phyloP scores from a whole-genome alignment of 1,284 basidiomycete genomes.

The Neolentinus lepideus region DNA sequence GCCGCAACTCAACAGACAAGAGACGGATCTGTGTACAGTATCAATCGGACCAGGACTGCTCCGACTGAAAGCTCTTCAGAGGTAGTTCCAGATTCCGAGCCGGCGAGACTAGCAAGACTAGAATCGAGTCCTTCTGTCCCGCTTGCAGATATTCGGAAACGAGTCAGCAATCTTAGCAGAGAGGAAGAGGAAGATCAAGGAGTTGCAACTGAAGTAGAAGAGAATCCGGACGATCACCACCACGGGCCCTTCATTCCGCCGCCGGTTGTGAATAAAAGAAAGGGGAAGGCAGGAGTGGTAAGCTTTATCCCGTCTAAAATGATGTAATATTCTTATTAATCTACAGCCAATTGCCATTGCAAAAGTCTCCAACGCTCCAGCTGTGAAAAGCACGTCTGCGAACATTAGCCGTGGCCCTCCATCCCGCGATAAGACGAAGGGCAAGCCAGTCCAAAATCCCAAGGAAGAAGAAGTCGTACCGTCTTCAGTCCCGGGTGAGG shows the following conservation, averaged over 20 bases:
- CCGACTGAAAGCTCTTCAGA: conserved; percentile 22
- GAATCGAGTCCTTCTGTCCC: neutral
- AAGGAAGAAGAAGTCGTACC: conserved; percentile 19
- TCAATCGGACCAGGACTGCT: conserved; percentile 7
- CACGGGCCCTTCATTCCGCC: neutral
- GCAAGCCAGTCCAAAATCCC: neutral
- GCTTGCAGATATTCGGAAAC: neutral
- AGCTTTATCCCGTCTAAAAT: too few relatives aligned
- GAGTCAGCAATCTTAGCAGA: too few relatives aligned
- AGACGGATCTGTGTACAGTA: neutral
- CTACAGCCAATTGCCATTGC: too few relatives aligned
- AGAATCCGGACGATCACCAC: too few relatives aligned
- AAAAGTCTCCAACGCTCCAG: too few relatives aligned
- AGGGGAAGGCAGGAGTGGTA: conserved; percentile 4
- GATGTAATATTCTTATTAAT: too few relatives aligned
- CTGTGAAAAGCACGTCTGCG: too few relatives aligned
- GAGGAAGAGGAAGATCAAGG: too few relatives aligned
- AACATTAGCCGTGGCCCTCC: too few relatives aligned
- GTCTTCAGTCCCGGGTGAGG: conserved; percentile 29
- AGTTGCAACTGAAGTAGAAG: too few relatives aligned
- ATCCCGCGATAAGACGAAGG: neutral
- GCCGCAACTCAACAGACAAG: neutral
- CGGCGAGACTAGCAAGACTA: conserved; percentile 21
- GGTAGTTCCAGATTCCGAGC: conserved; percentile 53
- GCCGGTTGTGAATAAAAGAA: neutral